Evolutionary conservation across 495 filamentous ascomycete species (phyloP), one percentile per base, ranked within the genome.

Genomic region (Penicillium taxi): DNA sequence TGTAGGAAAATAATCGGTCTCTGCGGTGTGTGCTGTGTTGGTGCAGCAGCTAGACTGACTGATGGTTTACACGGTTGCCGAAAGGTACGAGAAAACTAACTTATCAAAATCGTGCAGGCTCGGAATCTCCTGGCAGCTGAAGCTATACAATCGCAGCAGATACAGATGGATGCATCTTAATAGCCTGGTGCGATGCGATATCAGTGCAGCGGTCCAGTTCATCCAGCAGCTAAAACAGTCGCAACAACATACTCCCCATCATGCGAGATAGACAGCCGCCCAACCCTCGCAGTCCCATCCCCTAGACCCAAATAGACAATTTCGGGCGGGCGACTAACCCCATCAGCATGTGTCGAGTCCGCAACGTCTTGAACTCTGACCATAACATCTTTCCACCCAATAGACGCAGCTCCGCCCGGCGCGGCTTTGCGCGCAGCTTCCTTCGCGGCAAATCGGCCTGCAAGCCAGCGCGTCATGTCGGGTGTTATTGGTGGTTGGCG

Each of bases 191-290:
- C n/a, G n/a, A n/a, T n/a, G n/a, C n/a, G n/a, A n/a, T n/a, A n/a
- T n/a, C n/a, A n/a, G n/a, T n/a, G n/a, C n/a, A n/a, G n/a, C n/a
- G n/a, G n/a, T n/a, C n/a, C n/a, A n/a, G n/a, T 39, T 57, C 56
- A 61, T 0, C 53, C 59, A 32, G 56, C 58, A 16, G 65, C 67
- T 37, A 70, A 38, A 41, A 70, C 71, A 40, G 67, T 73, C 22
- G 73, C 74, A 41, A 74, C 58, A 12, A 75, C 72, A 53, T 78
- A 78, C 31, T 72, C 73, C 27, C 72, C 72, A 61, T 78, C 75
- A 61, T 79, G 74, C 28, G 72, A 73, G 42, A 79, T 75, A 19
- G 70, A 71, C 41, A 74, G 41, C 44, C 41, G 55, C 12, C 57
- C 67, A 16, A 63, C 25, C 26, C 53, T 60, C 5, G 44, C 52